phyloP scores from a whole-genome alignment of 306 rosid genomes.

The Prosopis cineraria region DNA sequence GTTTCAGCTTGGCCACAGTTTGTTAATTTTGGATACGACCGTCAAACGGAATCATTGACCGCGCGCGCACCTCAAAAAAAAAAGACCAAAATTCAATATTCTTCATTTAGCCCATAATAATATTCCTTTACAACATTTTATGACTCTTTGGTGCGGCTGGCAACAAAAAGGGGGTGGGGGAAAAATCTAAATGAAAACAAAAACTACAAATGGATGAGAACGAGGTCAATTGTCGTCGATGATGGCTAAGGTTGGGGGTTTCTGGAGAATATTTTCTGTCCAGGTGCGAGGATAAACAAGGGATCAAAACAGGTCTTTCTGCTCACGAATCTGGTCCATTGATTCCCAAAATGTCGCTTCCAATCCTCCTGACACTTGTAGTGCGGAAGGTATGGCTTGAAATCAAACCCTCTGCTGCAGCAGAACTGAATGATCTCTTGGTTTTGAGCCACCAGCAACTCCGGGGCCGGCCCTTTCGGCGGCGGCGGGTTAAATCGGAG shows the following conservation, averaged over 20 bases:
- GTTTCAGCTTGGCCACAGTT: slow-evolving; percentile 4
- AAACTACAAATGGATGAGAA: neutral
- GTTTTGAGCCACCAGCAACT: slow-evolving; percentile 65
- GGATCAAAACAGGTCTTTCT: slow-evolving; percentile 77
- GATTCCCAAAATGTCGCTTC: slow-evolving; percentile 77
- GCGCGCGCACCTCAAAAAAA: too few relatives aligned
- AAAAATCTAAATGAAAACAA: neutral
- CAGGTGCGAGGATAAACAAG: slow-evolving; percentile 82
- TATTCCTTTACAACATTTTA: slow-evolving; percentile 42
- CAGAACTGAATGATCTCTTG: slow-evolving; percentile 61
- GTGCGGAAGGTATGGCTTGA: slow-evolving; percentile 87
- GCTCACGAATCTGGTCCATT: slow-evolving; percentile 64
- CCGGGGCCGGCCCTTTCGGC: slow-evolving; percentile 53
- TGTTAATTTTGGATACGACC: neutral
- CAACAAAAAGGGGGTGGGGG: neutral
- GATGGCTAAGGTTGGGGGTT: slow-evolving; percentile 36
- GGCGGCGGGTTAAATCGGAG: slow-evolving; percentile 68
- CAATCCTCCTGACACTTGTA: slow-evolving; percentile 67
- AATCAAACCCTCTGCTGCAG: slow-evolving; percentile 52
- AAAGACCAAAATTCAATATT: slow-evolving; percentile 18
- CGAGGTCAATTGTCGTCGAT: neutral
- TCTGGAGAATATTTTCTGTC: slow-evolving; percentile 77
- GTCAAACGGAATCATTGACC: slow-evolving; percentile 14
- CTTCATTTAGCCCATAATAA: slow-evolving; percentile 37
- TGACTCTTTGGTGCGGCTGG: neutral